phyloP scores from a whole-genome alignment of 1,139 yeast species.

The Yamadazyma diospyri region DNA sequence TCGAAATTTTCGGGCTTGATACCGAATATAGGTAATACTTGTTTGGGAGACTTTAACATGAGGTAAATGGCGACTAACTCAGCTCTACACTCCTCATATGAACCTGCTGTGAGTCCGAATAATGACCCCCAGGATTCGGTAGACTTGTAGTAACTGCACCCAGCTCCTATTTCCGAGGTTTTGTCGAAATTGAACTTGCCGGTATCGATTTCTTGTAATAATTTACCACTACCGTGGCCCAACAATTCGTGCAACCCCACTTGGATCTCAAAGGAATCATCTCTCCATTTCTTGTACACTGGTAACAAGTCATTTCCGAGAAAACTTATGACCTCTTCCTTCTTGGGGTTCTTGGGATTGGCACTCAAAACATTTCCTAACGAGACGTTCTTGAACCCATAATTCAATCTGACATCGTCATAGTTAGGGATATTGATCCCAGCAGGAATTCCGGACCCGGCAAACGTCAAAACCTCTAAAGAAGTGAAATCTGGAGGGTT shows the following conservation, averaged over 20 bases:
- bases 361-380: slow-evolving; percentile 82
- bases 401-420: slow-evolving; percentile 77
- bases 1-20: slow-evolving; percentile 54
- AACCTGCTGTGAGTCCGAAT: slow-evolving; percentile 78
- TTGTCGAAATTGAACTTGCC: slow-evolving; percentile 72
- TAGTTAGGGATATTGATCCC: slow-evolving; percentile 92
- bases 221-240: slow-evolving; percentile 91
- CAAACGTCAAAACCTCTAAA: slow-evolving; percentile 82
- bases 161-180: slow-evolving; percentile 59
- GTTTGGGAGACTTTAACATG: slow-evolving; percentile 56
- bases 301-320: slow-evolving; percentile 50
- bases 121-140: slow-evolving; percentile 90
- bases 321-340: slow-evolving; percentile 69
- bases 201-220: slow-evolving; percentile 60
- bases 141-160: slow-evolving; percentile 66
- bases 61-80: slow-evolving; percentile 84
- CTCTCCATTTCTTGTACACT: slow-evolving; percentile 66
- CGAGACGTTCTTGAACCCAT: slow-evolving; percentile 87
- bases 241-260: slow-evolving; percentile 88
- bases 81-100: slow-evolving; percentile 91
- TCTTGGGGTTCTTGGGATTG: slow-evolving; percentile 54
- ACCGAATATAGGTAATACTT: slow-evolving; percentile 71
- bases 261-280: slow-evolving; percentile 85
- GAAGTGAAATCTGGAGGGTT: slow-evolving; percentile 92
- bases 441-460: slow-evolving; percentile 88